Percentiles rank a stretch among this genome's conserved stretches.
Evolutionary conservation across 768 basidiomycete genomes (phyloP).

Genomic region (Pulveroboletus ravenelii): DNA sequence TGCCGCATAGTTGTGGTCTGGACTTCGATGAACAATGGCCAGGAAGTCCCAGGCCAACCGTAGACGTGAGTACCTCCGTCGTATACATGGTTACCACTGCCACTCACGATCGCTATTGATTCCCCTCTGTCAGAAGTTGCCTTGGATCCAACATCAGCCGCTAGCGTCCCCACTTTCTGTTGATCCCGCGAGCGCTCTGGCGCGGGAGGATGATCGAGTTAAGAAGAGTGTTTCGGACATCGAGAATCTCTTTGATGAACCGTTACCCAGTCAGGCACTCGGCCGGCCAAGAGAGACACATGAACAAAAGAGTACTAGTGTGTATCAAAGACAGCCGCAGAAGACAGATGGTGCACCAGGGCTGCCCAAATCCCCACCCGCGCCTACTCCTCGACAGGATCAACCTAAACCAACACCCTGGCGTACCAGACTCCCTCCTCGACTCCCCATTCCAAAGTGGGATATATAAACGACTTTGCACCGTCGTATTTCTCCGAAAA

Average conservation of each 20-base stretch:
- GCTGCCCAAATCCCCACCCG: background rate
- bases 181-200: too few relatives aligned
- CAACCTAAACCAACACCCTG: slow-evolving; percentile 12
- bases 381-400: slow-evolving; percentile 3
- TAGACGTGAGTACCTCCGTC: slow-evolving; percentile 11
- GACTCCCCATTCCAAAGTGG: slow-evolving; percentile 31
- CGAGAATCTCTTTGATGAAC: slow-evolving; percentile 9
- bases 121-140: background rate
- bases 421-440: slow-evolving; percentile 27
- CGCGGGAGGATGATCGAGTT: background rate
- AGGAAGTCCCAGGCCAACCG: slow-evolving; percentile 8
- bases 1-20: background rate
- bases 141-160: slow-evolving; percentile 17
- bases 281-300: background rate
- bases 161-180: slow-evolving; percentile 4
- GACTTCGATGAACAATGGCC: slow-evolving; percentile 11
- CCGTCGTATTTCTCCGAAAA: background rate
- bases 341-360: background rate
- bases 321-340: background rate
- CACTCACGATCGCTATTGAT: background rate
- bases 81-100: background rate
- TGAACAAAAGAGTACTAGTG: background rate
- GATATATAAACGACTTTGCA: slow-evolving; percentile 8
- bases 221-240: background rate
- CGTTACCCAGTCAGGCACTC: slow-evolving; percentile 4